Evolutionary conservation across 2,329 filamentous ascomycete genomes (phyloP).

Genomic region (Trichoderma brevicompactum): DNA sequence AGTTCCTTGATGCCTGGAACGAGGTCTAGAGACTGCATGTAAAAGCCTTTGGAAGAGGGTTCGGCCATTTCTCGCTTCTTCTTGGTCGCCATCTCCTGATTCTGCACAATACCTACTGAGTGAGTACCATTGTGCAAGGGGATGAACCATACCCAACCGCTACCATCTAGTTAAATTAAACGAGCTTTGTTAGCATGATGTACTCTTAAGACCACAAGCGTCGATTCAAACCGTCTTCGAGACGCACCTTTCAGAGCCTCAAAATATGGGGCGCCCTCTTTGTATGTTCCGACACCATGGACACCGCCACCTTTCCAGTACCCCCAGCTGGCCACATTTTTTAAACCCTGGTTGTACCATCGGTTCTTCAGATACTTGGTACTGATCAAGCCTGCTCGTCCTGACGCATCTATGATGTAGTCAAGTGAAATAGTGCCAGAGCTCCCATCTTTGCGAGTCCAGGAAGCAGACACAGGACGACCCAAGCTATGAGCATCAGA

Average conservation of each 20-base stretch:
- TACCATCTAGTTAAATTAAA: slow-evolving; percentile 41
- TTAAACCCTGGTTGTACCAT: slow-evolving; percentile 51
- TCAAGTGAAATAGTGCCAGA: slow-evolving; percentile 50
- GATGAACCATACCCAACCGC: slow-evolving; percentile 57
- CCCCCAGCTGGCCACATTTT: slow-evolving; percentile 55
- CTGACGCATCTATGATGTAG: slow-evolving; percentile 55
- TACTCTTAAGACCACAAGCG: no score
- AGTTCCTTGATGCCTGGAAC: slow-evolving; percentile 39
- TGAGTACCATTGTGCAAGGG: slow-evolving; percentile 52
- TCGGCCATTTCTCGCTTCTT: slow-evolving; percentile 39
- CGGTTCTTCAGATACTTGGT: slow-evolving; percentile 57
- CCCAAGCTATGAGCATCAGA: slow-evolving; percentile 33
- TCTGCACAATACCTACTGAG: slow-evolving; percentile 50
- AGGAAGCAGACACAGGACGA: slow-evolving; percentile 44
- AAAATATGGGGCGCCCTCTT: slow-evolving; percentile 48
- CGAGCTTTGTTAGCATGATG: background rate
- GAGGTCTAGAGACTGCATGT: slow-evolving; percentile 41
- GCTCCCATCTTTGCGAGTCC: slow-evolving; percentile 41
- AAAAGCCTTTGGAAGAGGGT: slow-evolving; percentile 40
- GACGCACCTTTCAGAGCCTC: slow-evolving; percentile 46
- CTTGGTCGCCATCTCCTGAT: slow-evolving; percentile 43
- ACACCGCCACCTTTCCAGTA: slow-evolving; percentile 48
- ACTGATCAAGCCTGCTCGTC: slow-evolving; percentile 49
- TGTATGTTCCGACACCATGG: slow-evolving; percentile 43
- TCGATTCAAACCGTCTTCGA: background rate